These are phyloP conservation scores for Eucalyptus camaldulensis DNA, from an alignment of 345 rosid species.

Conservation along the genomic window DNA sequence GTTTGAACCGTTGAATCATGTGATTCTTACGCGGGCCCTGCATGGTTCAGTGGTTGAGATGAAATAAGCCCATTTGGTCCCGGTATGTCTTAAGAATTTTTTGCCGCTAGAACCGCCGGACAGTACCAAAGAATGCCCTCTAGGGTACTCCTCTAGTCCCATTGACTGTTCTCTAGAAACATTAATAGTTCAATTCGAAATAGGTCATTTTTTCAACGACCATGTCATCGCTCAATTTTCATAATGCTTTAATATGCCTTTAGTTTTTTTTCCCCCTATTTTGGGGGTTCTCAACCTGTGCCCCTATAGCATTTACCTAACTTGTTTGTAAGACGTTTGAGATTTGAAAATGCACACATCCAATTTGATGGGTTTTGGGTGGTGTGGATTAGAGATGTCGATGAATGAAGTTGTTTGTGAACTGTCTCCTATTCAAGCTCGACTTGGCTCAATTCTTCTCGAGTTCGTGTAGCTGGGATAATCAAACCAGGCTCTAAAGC, in stretches of 20 bases:
- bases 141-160: not conserved
- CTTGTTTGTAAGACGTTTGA: not conserved
- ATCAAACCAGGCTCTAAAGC: not conserved
- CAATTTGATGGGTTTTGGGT: not conserved
- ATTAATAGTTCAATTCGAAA: not conserved
- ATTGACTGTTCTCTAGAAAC: not conserved
- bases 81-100: not conserved
- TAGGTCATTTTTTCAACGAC: not conserved
- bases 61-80: not conserved
- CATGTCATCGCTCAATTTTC: not conserved
- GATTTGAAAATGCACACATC: not conserved
- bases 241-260: not conserved
- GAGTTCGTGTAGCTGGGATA: not conserved
- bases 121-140: not conserved
- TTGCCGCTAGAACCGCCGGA: not conserved
- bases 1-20: not conserved
- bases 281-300: not conserved
- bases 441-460: not conserved
- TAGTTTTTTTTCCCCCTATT: not conserved
- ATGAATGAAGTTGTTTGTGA: not conserved
- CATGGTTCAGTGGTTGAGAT: not conserved
- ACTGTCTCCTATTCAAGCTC: not conserved
- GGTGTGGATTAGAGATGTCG: not conserved
- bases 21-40: not conserved
- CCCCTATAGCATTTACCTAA: not conserved